Base-by-base conservation (phyloP, 2,329 filamentous ascomycete genomes). In the Fusarium luffae region DNA sequence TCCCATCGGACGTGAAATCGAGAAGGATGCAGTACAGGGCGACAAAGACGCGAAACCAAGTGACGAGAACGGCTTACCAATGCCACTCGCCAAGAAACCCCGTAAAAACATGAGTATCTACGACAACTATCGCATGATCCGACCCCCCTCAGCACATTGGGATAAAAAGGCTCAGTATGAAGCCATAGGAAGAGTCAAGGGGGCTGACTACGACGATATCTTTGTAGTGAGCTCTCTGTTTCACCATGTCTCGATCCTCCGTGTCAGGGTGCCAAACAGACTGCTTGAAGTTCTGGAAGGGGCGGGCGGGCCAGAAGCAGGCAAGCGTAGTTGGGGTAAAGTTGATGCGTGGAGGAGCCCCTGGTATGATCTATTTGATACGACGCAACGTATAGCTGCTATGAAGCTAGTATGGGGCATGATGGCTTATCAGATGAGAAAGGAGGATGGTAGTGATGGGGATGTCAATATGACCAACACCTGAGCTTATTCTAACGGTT, bases 81-180 rank as follows among this genome's bases (percentile, higher is more conserved):
- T 63, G 58, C 76, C 74, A 7, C 68, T 74, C 7, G 76, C 72
- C 37, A 87, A 87, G 76, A 87, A 84, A 66, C 77, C 84, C 40
- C 84, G 86, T 63, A 88, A 86, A 76, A 87, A 82, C 54, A 78
- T 87, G 76, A 84, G 83, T 65, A 83, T 89, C 48, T 90, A 90
- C 74, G 88, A 90, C 74, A 86, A 83, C 70, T 90, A 90, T 77
- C 85, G 89, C 59, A 89, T 88, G 82, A 81, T 90, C 46, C 83
- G 86, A 3, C 86, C 85, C 11, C 88, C 89, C 0, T 78, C 85
- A 12, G 79, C 83, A 9, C 85, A 83, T 23, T 91, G 89, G 89
- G 89, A 91, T 73, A 82, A 81, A 61, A 89, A 89, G 78, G 83
- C 85, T 30, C 81, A 82, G 34, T 90, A 90, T 74, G 77, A 82